Evolutionary conservation across 2,329 filamentous ascomycete species (phyloP).

Genomic region (Colletotrichum karsti): DNA sequence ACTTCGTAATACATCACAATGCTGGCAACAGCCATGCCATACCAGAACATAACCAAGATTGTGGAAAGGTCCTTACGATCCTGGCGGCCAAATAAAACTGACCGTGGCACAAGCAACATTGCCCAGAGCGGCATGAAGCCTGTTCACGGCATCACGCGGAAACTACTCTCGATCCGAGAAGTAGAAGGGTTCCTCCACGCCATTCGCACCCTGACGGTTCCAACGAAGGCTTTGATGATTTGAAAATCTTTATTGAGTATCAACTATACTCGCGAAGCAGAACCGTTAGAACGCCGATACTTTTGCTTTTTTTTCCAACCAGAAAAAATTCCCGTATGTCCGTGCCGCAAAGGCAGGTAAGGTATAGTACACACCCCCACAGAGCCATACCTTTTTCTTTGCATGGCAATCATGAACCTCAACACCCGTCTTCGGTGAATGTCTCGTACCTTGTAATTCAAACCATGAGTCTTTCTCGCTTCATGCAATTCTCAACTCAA

Average conservation of each 20-base stretch:
- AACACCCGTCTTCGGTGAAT: background rate
- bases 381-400: conserved; percentile 23
- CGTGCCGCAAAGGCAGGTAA: conserved; percentile 25
- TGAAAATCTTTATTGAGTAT: conserved; percentile 25
- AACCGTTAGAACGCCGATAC: conserved; percentile 20
- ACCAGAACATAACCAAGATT: no score
- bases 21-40: no score
- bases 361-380: conserved; percentile 29
- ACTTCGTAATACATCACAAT: no score
- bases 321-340: conserved; percentile 22
- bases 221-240: conserved; percentile 27
- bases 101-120: no score
- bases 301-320: background rate
- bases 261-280: background rate
- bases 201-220: conserved; percentile 28
- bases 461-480: background rate
- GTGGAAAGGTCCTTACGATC: no score
- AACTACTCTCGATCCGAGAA: background rate
- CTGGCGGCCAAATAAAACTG: no score
- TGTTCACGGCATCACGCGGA: background rate
- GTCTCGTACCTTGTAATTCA: background rate
- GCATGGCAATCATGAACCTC: conserved; percentile 9
- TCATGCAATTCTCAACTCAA: background rate
- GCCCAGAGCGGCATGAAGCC: background rate
- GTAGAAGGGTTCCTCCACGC: conserved; percentile 24